Evolutionary conservation across 768 basidiomycete genomes (phyloP).

Genomic region (Macrolepiota dolichaula): DNA sequence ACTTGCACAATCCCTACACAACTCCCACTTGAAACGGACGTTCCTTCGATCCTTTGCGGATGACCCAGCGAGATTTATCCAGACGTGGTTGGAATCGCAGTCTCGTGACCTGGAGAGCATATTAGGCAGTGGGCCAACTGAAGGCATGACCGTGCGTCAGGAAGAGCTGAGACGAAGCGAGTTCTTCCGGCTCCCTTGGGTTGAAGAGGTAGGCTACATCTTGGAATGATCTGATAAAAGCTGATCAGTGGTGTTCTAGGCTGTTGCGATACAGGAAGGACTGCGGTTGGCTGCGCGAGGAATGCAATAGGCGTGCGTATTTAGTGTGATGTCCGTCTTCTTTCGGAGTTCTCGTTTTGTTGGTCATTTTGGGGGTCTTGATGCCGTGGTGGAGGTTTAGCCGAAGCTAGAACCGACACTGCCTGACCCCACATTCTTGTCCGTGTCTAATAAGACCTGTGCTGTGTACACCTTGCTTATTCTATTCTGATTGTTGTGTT

Average conservation of each 20-base stretch:
- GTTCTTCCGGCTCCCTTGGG: constrained; percentile 91
- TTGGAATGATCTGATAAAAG: neutral
- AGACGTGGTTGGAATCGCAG: constrained; percentile 90
- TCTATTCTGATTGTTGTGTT: neutral
- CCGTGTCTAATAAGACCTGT: neutral
- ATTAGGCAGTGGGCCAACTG: constrained; percentile 82
- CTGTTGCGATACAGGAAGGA: constrained; percentile 83
- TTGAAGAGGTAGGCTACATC: constrained; percentile 52
- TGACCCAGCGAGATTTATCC: constrained; percentile 78
- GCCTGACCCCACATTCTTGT: neutral
- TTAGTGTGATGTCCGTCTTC: neutral
- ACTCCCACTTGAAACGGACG: constrained; percentile 81
- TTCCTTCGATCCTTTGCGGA: constrained; percentile 82
- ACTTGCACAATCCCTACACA: constrained; percentile 80
- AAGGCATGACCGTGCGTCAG: constrained; percentile 75
- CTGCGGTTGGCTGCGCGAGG: constrained; percentile 58
- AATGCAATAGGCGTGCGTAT: constrained; percentile 21
- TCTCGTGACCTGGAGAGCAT: constrained; percentile 87
- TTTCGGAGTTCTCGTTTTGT: neutral
- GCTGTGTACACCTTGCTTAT: neutral
- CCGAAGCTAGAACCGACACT: neutral
- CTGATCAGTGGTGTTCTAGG: constrained; percentile 24
- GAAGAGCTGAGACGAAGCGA: constrained; percentile 88
- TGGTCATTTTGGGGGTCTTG: neutral
- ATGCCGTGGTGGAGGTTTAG: neutral